phyloP scores from a whole-genome alignment of 2,329 filamentous ascomycete genomes.

The Calonectria hawksworthii region DNA sequence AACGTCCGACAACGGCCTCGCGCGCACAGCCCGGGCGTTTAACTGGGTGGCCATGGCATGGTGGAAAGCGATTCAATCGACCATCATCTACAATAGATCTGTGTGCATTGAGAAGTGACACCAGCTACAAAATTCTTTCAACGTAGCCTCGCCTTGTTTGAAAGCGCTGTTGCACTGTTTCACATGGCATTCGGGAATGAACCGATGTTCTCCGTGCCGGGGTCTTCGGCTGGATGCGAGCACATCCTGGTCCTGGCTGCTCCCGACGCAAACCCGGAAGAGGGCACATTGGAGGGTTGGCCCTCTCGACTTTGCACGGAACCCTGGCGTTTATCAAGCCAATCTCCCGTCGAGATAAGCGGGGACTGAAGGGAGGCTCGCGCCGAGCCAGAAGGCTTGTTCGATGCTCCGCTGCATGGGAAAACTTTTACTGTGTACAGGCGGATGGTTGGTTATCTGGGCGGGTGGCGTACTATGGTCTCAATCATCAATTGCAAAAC shows the following conservation, averaged over 20 bases:
- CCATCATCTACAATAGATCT: background rate
- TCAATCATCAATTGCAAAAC: background rate
- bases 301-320: background rate
- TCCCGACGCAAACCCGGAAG: background rate
- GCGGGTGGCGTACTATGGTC: background rate
- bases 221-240: background rate
- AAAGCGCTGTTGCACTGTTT: background rate
- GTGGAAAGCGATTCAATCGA: background rate
- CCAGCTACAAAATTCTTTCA: background rate
- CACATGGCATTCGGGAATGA: background rate
- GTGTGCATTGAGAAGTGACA: background rate
- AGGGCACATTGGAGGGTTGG: background rate
- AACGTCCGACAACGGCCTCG: background rate
- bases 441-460: background rate
- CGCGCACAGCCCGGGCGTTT: background rate
- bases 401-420: background rate
- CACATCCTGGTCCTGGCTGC: background rate
- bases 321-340: background rate
- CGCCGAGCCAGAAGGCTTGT: background rate
- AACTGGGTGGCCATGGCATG: background rate
- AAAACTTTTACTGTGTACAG: background rate
- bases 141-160: background rate
- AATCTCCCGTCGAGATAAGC: background rate
- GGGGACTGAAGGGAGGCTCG: background rate
- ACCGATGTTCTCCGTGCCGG: background rate